Evolutionary conservation across 305 asterid genomes (phyloP).

Genomic region (Fraxinus platypoda): DNA sequence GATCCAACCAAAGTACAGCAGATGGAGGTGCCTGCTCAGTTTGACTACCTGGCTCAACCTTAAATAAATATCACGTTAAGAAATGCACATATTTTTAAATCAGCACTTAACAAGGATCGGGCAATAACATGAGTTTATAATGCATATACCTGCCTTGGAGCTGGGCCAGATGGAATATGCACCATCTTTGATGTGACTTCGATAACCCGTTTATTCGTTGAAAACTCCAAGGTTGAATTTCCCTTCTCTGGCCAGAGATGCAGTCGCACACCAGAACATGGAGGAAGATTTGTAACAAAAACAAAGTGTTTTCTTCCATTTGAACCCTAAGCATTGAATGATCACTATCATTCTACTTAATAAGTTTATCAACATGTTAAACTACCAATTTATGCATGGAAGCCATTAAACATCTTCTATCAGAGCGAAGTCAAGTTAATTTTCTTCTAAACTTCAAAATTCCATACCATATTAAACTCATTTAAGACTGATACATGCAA

Average conservation of each 20-base stretch:
- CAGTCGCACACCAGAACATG: conserved; percentile 90
- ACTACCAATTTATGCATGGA: conserved; percentile 8
- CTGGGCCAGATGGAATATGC: conserved; percentile 96
- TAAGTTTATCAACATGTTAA: conserved; percentile 4
- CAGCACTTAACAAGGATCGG: conserved; percentile 14
- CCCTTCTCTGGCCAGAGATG: conserved; percentile 92
- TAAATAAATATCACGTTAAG: conserved; percentile 34
- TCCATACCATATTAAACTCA: conserved; percentile 9
- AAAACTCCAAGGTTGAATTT: conserved; percentile 42
- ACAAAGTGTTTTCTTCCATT: conserved; percentile 69
- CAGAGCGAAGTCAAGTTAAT: conserved; percentile 13
- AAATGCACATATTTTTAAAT: conserved; percentile 6
- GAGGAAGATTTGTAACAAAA: conserved; percentile 93
- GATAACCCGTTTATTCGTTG: conserved; percentile 45
- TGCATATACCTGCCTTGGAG: conserved; percentile 92
- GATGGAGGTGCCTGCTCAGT: conserved; percentile 99
- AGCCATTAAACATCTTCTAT: conserved; percentile 20
- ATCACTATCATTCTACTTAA: conserved; percentile 24
- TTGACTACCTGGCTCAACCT: conserved; percentile 99
- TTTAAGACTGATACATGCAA: background rate
- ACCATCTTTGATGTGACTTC: conserved; percentile 93
- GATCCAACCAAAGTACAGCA: conserved; percentile 88
- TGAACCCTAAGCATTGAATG: conserved; percentile 58
- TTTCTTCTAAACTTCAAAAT: background rate
- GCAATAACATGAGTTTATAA: conserved; percentile 19